Evolutionary conservation across 2,329 filamentous ascomycete genomes (phyloP).

Genomic region (Neonectria magnoliae): DNA sequence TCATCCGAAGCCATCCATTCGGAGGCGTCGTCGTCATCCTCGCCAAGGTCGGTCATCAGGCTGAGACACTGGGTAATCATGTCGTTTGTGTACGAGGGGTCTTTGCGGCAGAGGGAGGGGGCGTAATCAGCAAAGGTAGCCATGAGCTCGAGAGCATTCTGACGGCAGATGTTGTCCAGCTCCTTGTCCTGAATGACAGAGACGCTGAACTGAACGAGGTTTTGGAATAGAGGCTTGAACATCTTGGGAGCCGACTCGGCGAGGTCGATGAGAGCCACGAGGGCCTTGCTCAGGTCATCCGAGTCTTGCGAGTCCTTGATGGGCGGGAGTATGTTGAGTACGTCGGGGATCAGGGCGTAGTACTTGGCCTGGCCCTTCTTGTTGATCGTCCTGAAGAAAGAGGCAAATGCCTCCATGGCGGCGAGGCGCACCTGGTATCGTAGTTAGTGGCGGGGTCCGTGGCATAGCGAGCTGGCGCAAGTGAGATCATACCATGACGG

Average conservation of each 20-base stretch:
- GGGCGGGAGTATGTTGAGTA: constrained; percentile 93
- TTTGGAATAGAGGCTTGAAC: constrained; percentile 95
- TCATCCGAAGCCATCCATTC: constrained; percentile 96
- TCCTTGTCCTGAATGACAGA: constrained; percentile 97
- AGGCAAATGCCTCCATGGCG: constrained; percentile 95
- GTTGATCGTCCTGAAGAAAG: constrained; percentile 90
- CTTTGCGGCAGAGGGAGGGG: constrained; percentile 94
- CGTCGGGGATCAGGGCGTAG: constrained; percentile 85
- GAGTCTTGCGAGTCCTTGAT: constrained; percentile 92
- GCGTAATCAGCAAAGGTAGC: constrained; percentile 97
- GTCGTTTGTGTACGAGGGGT: constrained; percentile 87
- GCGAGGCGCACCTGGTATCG: constrained; percentile 79
- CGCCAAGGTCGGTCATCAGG: constrained; percentile 95
- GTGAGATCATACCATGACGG: constrained; percentile 71
- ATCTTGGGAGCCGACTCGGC: constrained; percentile 96
- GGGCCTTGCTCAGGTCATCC: constrained; percentile 88
- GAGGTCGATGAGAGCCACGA: constrained; percentile 91
- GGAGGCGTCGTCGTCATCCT: constrained; percentile 91
- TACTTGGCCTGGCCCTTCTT: constrained; percentile 93
- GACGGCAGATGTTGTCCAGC: constrained; percentile 85
- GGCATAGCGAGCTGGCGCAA: constrained; percentile 9
- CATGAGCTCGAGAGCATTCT: constrained; percentile 97
- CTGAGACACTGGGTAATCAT: constrained; percentile 99
- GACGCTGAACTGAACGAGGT: constrained; percentile 90
- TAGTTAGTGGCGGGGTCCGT: constrained; percentile 29